Percentiles rank a stretch among this genome's conserved stretches.
Evolutionary conservation across 345 rosid genomes (phyloP).

Genomic region (Dipteronia dyeriana): DNA sequence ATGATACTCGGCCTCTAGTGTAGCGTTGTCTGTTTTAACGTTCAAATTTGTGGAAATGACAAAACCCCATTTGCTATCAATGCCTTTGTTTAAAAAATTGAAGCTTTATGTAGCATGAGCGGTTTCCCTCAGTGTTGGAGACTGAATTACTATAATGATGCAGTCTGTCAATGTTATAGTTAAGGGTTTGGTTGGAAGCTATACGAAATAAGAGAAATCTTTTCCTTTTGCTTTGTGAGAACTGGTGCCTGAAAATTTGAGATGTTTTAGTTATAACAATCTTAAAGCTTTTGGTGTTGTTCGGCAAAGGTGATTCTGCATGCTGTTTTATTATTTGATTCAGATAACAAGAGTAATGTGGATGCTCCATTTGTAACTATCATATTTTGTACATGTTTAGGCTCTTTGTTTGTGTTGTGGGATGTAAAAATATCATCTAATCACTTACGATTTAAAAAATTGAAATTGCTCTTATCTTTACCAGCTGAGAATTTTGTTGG

Average conservation of each 20-base stretch:
- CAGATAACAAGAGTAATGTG: not conserved
- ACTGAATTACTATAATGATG: not conserved
- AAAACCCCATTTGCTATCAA: not conserved
- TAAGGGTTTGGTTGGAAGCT: not conserved
- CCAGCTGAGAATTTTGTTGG: not conserved
- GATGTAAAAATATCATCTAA: not conserved
- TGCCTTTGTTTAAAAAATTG: not conserved
- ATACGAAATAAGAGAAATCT: not conserved
- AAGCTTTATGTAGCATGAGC: not conserved
- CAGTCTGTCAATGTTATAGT: not conserved
- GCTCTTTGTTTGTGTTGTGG: not conserved
- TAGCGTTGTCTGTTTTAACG: not conserved
- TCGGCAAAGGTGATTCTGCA: not conserved
- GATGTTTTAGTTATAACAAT: not conserved
- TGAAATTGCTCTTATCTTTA: not conserved
- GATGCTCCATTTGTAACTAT: not conserved
- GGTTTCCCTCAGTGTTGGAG: not conserved
- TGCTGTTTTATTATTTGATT: not conserved
- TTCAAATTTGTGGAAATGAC: not conserved
- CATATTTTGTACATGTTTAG: not conserved
- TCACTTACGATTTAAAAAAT: not conserved
- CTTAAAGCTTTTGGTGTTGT: not conserved
- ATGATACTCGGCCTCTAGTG: not conserved
- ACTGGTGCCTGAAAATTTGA: not conserved
- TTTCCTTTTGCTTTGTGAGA: conserved; percentile 4